Percentiles rank a stretch among this genome's conserved stretches.
Conservation (phyloP, 75 land plant species). For the Sequoiadendron giganteum region DNA sequence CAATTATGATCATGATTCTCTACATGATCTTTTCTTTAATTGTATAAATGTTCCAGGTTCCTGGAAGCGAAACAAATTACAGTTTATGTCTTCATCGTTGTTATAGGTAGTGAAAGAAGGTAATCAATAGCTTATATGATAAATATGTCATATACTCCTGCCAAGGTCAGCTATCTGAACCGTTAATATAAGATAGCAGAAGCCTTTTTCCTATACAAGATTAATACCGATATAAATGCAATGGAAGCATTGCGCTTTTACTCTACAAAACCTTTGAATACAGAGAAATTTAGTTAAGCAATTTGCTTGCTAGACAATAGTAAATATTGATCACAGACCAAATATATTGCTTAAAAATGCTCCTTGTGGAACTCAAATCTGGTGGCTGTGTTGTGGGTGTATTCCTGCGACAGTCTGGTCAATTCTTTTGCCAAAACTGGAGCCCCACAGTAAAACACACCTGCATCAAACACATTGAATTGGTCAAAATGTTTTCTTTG, state of each 20-base stretch:
- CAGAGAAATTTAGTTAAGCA: background rate
- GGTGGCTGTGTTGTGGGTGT: conserved; percentile 67
- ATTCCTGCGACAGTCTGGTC: conserved; percentile 54
- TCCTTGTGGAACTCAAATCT: conserved; percentile 96
- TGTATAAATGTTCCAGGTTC: background rate
- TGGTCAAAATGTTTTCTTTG: background rate
- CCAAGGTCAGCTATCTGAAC: background rate
- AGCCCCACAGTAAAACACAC: conserved; percentile 94
- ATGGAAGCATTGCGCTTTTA: background rate
- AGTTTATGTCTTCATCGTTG: background rate
- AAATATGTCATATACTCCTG: background rate
- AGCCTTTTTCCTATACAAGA: background rate
- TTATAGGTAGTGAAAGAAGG: background rate
- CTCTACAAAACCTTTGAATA: conserved; percentile 9
- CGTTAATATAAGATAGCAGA: conserved; percentile 1
- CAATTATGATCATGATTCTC: background rate
- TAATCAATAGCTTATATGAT: background rate
- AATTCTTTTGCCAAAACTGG: conserved; percentile 77
- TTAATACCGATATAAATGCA: background rate
- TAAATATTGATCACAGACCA: background rate
- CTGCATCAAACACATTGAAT: conserved; percentile 36
- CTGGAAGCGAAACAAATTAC: background rate
- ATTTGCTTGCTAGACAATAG: background rate
- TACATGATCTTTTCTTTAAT: background rate
- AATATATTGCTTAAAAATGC: conserved; percentile 43